phyloP scores from a whole-genome alignment of 176 grass and related monocot species.

The Juncus inflexus region DNA sequence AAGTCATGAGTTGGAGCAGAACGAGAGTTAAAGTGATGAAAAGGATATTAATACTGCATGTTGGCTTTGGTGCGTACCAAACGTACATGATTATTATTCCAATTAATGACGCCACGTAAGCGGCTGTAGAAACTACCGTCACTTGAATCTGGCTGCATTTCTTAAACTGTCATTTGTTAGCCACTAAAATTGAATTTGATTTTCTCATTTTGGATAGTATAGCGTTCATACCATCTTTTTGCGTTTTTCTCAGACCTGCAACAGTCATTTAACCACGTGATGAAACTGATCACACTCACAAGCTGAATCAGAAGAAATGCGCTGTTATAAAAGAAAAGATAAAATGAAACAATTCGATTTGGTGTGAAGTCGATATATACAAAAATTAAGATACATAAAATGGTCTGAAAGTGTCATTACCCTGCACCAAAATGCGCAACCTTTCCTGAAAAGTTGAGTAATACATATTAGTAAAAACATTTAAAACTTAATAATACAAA shows the following conservation, averaged over 20 bases:
- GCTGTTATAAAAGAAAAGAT: conserved; percentile 35
- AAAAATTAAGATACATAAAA: conserved; percentile 2
- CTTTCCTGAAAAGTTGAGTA: conserved; percentile 48
- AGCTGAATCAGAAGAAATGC: conserved; percentile 89
- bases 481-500: background rate
- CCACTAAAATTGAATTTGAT: background rate
- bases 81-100: conserved; percentile 78
- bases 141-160: conserved; percentile 65
- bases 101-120: conserved; percentile 56
- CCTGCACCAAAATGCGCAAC: conserved; percentile 89
- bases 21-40: conserved; percentile 88
- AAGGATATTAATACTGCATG: conserved; percentile 74
- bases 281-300: conserved; percentile 85
- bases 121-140: conserved; percentile 39
- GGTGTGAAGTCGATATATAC: background rate
- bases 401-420: conserved; percentile 33
- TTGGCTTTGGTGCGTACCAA: conserved; percentile 59
- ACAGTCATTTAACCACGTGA: conserved; percentile 90
- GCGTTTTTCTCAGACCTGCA: conserved; percentile 57
- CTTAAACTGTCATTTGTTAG: conserved; percentile 12
- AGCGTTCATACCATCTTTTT: conserved; percentile 56
- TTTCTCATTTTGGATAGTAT: no score
- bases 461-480: background rate
- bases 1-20: conserved; percentile 67
- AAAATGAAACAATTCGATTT: conserved; percentile 6